phyloP scores from a whole-genome alignment of 179 eudicot genomes.

The Camellia oleifera region DNA sequence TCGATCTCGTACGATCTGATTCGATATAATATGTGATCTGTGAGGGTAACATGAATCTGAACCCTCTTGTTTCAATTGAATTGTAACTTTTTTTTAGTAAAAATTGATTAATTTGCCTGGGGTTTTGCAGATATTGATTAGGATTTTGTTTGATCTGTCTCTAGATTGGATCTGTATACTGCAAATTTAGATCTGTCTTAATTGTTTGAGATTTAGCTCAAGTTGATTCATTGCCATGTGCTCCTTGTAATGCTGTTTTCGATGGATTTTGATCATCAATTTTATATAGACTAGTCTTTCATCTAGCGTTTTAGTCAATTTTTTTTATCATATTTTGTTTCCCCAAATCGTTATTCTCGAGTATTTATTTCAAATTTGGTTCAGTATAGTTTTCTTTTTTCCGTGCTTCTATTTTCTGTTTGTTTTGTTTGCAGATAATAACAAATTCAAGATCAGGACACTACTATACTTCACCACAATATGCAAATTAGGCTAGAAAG shows the following conservation, averaged over 20 bases:
- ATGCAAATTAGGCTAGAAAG: too few species aligned
- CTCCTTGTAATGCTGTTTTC: background rate
- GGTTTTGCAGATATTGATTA: background rate
- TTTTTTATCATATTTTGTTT: background rate
- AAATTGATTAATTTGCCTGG: background rate
- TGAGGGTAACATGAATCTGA: background rate
- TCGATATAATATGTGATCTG: background rate
- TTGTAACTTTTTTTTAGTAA: slow-evolving; percentile 2
- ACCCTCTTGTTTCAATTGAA: background rate
- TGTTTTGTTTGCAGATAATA: too few species aligned
- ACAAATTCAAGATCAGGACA: too few species aligned
- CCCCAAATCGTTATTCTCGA: background rate
- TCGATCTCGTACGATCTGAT: background rate
- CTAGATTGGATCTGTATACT: slow-evolving; percentile 14
- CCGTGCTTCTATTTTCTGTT: background rate
- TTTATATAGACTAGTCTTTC: background rate
- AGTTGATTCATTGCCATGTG: background rate
- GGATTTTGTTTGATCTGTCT: slow-evolving; percentile 5
- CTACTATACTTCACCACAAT: too few species aligned
- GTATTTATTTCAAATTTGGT: background rate
- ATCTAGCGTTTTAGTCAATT: background rate
- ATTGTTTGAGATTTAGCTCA: background rate
- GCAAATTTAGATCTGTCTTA: slow-evolving; percentile 6
- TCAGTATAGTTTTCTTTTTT: background rate
- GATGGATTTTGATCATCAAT: background rate